Evolutionary conservation across 106 monocot species (phyloP).

Genomic region (Ottelia alismoides): DNA sequence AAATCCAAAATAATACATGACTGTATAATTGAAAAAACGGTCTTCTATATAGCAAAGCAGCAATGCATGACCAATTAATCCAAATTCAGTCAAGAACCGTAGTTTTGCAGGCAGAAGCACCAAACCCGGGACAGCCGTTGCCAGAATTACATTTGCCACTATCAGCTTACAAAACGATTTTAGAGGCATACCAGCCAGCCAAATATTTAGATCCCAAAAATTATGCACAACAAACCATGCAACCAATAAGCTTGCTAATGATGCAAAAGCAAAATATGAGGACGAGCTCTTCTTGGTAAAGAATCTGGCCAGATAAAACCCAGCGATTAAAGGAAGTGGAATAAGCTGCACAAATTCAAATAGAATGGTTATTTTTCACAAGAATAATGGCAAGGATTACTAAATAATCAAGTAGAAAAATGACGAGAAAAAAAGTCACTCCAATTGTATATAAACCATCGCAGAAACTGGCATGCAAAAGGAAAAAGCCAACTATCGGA

Average conservation of each 20-base stretch:
- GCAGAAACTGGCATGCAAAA: no score
- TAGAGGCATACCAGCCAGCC: conserved; percentile 91
- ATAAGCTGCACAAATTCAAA: conserved; percentile 54
- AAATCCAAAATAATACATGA: conserved; percentile 85
- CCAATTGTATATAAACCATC: no score
- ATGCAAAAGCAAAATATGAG: conserved; percentile 70
- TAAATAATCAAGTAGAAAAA: no score
- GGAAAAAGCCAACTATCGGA: no score
- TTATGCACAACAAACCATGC: conserved; percentile 92
- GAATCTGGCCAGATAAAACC: conserved; percentile 81
- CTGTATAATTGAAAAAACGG: conserved; percentile 80
- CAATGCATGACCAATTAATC: conserved; percentile 73
- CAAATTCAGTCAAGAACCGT: conserved; percentile 66
- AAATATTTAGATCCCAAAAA: conserved; percentile 97
- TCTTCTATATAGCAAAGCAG: conserved; percentile 90
- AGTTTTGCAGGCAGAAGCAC: conserved; percentile 77
- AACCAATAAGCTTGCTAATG: conserved; percentile 80
- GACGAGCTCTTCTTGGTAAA: conserved; percentile 81
- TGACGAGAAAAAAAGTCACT: no score
- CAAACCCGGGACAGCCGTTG: conserved; percentile 81
- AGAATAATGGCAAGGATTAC: no score
- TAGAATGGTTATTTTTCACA: no score
- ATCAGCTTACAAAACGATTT: conserved; percentile 86
- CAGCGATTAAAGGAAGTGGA: conserved; percentile 82
- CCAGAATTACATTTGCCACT: conserved; percentile 52